Base-by-base conservation (phyloP, 306 rosid genomes). In the Dalbergia cultrata region DNA sequence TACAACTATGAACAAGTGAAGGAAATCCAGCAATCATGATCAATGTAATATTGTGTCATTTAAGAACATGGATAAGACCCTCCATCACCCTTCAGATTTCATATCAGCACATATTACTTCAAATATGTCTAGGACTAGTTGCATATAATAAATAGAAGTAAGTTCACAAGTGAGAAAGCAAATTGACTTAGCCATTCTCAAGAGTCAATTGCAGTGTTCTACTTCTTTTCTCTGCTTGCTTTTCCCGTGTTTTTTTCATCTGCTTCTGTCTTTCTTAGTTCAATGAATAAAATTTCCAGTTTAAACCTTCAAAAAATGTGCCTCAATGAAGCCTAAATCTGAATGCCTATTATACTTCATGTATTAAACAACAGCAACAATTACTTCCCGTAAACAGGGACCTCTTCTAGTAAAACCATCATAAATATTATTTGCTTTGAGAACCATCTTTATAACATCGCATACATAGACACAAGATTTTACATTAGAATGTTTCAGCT, bases 1-100 rank as follows among this genome's bases (percentile, higher is more conserved):
- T 21, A 64, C 13, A 78, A 70, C 57, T 26, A 62, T 61, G 21
- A 82, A 57, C 10, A 80, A 67, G 58, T 13, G 18, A 17, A 76
- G 70, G 49, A 67, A 50, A 76, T 22, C 49, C 31, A 33, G 31
- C 77, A 50, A 70, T 37, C 45, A 57, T 31, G 52, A 13, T 53
- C 45, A 12, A 71, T 14, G 19, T 7, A 45, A 33, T 49, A 63
- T 63, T 53, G 19, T 47, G 45, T 14, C 26, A 67, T 47, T 47
- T 69, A 67, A 12, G 17, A 63, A 60, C 66, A 77, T 1, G 45
- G 17, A 45, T 60, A 60, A 12, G 57, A 33, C 39, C 62, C 72
- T 18, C 72, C 64, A 67, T 7, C 67, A 8, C 31, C 61, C 39
- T 65, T 72, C 54, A 53, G 65, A 68, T 61, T 72, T 62, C 65